These are phyloP conservation scores for Plectosphaerella plurivora DNA, from an alignment of 2,329 filamentous ascomycete species.

Conservation along the genomic window DNA sequence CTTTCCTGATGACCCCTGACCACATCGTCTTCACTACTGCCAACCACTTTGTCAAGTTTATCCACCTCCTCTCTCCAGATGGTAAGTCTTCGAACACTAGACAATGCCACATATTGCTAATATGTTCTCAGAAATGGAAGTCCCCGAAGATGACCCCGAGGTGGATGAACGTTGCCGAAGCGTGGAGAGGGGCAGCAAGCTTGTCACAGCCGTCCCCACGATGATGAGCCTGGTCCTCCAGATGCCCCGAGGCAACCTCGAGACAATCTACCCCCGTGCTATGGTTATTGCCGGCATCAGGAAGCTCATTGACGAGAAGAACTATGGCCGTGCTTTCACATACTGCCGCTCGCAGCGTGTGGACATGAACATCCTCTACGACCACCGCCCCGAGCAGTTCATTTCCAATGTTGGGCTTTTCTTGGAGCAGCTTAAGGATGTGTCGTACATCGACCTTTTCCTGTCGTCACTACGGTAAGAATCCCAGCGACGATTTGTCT, in stretches of 20 bases:
- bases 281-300: constrained; percentile 90
- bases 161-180: constrained; percentile 87
- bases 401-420: constrained; percentile 71
- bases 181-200: constrained; percentile 81
- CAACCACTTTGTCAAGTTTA: constrained; percentile 89
- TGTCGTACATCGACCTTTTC: constrained; percentile 84
- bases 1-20: constrained; percentile 73
- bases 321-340: constrained; percentile 80
- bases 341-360: constrained; percentile 90
- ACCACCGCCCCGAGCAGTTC: constrained; percentile 86
- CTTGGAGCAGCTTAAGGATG: constrained; percentile 76
- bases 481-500: background rate
- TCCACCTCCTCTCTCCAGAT: constrained; percentile 67
- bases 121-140: constrained; percentile 61
- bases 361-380: constrained; percentile 96
- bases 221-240: constrained; percentile 83
- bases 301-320: constrained; percentile 69
- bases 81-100: constrained; percentile 38
- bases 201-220: constrained; percentile 86
- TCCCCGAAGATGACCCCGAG: constrained; percentile 85
- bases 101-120: constrained; percentile 13
- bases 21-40: constrained; percentile 92
- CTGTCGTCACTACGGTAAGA: constrained; percentile 74
- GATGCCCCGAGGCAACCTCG: constrained; percentile 92
- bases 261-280: constrained; percentile 90